Evolutionary conservation across 306 rosid genomes (phyloP).

Genomic region (Styphnolobium japonicum): DNA sequence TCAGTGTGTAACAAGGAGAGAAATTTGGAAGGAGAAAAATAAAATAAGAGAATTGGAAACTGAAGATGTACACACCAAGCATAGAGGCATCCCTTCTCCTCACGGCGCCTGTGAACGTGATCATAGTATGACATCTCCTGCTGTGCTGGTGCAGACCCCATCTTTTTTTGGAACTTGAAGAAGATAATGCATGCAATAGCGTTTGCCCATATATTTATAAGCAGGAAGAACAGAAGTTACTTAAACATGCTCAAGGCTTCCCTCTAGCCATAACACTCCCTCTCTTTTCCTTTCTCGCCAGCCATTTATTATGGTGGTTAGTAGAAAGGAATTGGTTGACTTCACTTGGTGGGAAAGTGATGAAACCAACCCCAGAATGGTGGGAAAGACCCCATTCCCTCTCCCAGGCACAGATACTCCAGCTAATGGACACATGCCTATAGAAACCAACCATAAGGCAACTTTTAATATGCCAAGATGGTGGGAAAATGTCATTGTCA

Average conservation of each 20-base stretch:
- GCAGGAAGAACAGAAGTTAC: neutral
- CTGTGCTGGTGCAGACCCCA: conserved; percentile 40
- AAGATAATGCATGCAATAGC: neutral
- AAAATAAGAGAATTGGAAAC: conserved; percentile 4
- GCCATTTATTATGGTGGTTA: conserved; percentile 43
- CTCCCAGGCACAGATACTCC: neutral
- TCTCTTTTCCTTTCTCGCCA: neutral
- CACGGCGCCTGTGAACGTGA: conserved; percentile 35
- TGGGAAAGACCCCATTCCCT: neutral
- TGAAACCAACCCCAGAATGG: conserved; percentile 5
- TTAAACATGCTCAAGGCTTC: neutral
- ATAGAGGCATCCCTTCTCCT: conserved; percentile 55
- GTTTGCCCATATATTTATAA: neutral
- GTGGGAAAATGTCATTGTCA: conserved; percentile 4
- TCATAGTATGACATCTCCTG: conserved; percentile 50
- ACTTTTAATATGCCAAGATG: neutral
- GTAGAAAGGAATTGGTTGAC: conserved; percentile 20
- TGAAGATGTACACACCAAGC: conserved; percentile 40
- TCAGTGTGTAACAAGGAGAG: neutral
- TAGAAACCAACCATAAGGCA: conserved; percentile 5
- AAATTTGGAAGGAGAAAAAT: neutral
- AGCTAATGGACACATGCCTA: neutral
- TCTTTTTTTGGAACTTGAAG: conserved; percentile 1
- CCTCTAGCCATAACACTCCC: neutral
- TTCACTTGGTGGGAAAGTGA: neutral